Percentiles rank a stretch among this genome's conserved stretches.
Evolutionary conservation across 2,329 filamentous ascomycete genomes (phyloP).

Genomic region (Phaeophleospora eucalypticola): DNA sequence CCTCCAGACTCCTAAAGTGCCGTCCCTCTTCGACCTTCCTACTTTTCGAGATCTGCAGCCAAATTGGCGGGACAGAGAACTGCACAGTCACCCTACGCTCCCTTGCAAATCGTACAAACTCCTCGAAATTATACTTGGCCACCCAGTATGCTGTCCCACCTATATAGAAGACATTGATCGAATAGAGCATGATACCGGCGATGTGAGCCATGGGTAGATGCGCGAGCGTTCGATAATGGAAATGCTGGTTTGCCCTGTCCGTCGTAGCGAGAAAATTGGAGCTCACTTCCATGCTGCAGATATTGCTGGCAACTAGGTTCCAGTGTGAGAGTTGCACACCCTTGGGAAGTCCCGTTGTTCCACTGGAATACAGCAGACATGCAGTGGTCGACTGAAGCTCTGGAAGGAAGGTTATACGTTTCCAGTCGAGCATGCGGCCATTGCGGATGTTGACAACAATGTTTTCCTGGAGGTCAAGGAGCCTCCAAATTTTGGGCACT

Average conservation of each 20-base stretch:
- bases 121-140: conserved; percentile 54
- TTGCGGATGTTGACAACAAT: conserved; percentile 44
- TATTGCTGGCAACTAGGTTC: conserved; percentile 18
- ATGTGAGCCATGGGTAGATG: conserved; percentile 42
- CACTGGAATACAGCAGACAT: conserved; percentile 45
- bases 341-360: conserved; percentile 46
- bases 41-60: conserved; percentile 55
- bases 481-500: conserved; percentile 4
- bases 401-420: conserved; percentile 46
- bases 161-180: conserved; percentile 38
- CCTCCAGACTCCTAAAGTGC: conserved; percentile 50
- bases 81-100: conserved; percentile 51
- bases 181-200: conserved; percentile 38
- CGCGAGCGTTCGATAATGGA: conserved; percentile 33
- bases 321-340: conserved; percentile 19
- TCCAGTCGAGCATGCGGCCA: conserved; percentile 47
- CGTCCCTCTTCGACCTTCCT: conserved; percentile 50
- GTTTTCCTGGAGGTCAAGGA: conserved; percentile 26
- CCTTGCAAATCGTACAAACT: conserved; percentile 52
- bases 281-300: conserved; percentile 10
- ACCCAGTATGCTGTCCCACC: conserved; percentile 56
- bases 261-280: background rate
- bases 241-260: conserved; percentile 4
- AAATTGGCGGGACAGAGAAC: conserved; percentile 60
- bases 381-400: conserved; percentile 53